These are phyloP conservation scores for Physcia stellaris DNA, from an alignment of 495 filamentous ascomycete species.

Conservation along the genomic window DNA sequence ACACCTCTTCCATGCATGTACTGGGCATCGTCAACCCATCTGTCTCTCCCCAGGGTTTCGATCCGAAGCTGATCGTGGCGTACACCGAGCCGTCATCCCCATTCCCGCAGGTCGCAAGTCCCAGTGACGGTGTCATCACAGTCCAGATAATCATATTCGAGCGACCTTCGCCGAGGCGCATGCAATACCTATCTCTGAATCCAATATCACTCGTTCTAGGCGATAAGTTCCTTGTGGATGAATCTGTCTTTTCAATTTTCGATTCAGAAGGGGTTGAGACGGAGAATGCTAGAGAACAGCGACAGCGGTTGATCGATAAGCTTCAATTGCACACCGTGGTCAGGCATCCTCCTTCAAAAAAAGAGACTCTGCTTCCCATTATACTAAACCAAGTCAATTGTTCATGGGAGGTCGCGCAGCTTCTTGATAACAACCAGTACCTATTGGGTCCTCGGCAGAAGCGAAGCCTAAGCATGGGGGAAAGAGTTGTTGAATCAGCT, in stretches of 20 bases:
- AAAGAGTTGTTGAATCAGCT: conserved; percentile 89
- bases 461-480: conserved; percentile 80
- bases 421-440: conserved; percentile 77
- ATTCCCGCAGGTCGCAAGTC: conserved; percentile 60
- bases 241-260: conserved; percentile 18
- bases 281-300: conserved; percentile 44
- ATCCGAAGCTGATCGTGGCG: conserved; percentile 57
- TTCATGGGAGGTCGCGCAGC: conserved; percentile 69
- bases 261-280: conserved; percentile 30
- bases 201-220: conserved; percentile 81
- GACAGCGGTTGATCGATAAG: conserved; percentile 64
- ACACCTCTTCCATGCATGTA: conserved; percentile 68
- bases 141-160: conserved; percentile 86
- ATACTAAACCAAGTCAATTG: conserved; percentile 96
- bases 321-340: conserved; percentile 76
- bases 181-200: conserved; percentile 91
- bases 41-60: conserved; percentile 36
- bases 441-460: conserved; percentile 68
- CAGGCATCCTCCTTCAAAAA: conserved; percentile 58
- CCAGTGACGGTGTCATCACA: conserved; percentile 41
- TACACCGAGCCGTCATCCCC: conserved; percentile 40
- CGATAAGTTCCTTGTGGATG: conserved; percentile 40
- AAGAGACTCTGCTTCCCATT: conserved; percentile 64
- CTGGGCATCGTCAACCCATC: conserved; percentile 63
- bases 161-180: conserved; percentile 67